Conservation (phyloP, 192 early-diverging fungal species). For the Gaertneriomyces semiglobifer region DNA sequence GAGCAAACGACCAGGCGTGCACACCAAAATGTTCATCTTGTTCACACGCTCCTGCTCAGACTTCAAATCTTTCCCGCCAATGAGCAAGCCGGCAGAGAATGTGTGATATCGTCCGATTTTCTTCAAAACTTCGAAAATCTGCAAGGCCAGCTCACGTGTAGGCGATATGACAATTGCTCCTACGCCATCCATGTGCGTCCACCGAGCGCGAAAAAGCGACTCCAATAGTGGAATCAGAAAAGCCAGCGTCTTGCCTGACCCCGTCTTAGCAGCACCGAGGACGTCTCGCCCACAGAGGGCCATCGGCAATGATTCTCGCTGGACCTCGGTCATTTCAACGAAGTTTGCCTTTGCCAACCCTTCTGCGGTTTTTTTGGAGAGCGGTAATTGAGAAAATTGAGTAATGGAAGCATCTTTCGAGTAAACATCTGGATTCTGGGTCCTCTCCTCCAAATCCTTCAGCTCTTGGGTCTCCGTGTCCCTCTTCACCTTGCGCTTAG, state of each 20-base stretch:
- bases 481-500: slow-evolving; percentile 44
- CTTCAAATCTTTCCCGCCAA: slow-evolving; percentile 79
- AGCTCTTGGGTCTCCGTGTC: slow-evolving; percentile 48
- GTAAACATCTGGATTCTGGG: slow-evolving; percentile 38
- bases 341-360: slow-evolving; percentile 82
- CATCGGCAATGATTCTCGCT: slow-evolving; percentile 67
- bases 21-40: slow-evolving; percentile 77
- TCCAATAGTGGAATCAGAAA: slow-evolving; percentile 94
- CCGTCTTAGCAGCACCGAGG: slow-evolving; percentile 95
- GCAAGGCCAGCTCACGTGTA: slow-evolving; percentile 81
- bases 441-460: slow-evolving; percentile 41
- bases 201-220: slow-evolving; percentile 73
- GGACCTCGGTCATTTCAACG: slow-evolving; percentile 92
- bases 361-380: slow-evolving; percentile 40
- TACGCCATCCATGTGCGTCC: slow-evolving; percentile 64
- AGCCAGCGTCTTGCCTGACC: slow-evolving; percentile 85
- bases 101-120: slow-evolving; percentile 64
- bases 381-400: slow-evolving; percentile 28
- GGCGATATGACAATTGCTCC: slow-evolving; percentile 74
- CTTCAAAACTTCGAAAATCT: slow-evolving; percentile 77
- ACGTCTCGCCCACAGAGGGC: slow-evolving; percentile 78
- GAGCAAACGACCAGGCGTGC: slow-evolving; percentile 94
- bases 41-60: slow-evolving; percentile 59
- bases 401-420: slow-evolving; percentile 15
- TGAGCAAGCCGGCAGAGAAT: slow-evolving; percentile 92